Evolutionary conservation across 2,329 filamentous ascomycete genomes (phyloP), one percentile per base, ranked within the genome.

Genomic region (Cercospora berteroae): DNA sequence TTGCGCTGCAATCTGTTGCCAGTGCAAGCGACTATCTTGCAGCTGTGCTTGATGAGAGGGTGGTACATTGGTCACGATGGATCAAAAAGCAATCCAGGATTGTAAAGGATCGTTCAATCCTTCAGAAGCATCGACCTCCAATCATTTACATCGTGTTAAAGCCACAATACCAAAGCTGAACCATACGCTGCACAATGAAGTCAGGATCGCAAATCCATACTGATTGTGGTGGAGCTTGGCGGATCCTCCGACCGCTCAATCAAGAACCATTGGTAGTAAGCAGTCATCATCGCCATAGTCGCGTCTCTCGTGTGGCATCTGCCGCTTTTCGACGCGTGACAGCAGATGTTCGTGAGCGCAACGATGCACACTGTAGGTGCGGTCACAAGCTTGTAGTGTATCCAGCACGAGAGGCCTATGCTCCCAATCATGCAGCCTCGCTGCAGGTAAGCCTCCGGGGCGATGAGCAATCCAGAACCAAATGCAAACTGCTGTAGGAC

Each of bases 241-340:
- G 12, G 48, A 52, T 52, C 48, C 48, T 52, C 27, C 48, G 48
- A 25, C 13, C 10, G 48, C 10, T 13, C 42, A 13, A 59, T 23
- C 65, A 57, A 67, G 48, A 57, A 44, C 12, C 69, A 59, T 52
- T 52, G 48, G 48, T 52, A 9, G 48, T 27, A 23, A 2, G 48
- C 48, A 16, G 18, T 27, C 48, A 27, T 27, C 48, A 27, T 27
- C 48, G 13, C 20, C 23, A 52, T 27, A 13, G 20, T 12, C 48
- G 48, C 48, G 20, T 52, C 20, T 23, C 23, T 52, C 6, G 20
- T 27, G 48, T 52, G 18, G 48, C 20, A 52, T 25, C 6, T 52
- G 48, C 48, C 48, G 48, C 48, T 7, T 52, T 25, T 52, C 48
- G 48, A 52, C 10, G 20, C 6, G 13, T 13, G 16, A 16, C 2